A percentile compares a stretch with the other conserved stretches of the same genome.
These are phyloP conservation scores for Tulasnella sp. DNA, from an alignment of 768 basidiomycete genomes.

Conservation along the genomic window DNA sequence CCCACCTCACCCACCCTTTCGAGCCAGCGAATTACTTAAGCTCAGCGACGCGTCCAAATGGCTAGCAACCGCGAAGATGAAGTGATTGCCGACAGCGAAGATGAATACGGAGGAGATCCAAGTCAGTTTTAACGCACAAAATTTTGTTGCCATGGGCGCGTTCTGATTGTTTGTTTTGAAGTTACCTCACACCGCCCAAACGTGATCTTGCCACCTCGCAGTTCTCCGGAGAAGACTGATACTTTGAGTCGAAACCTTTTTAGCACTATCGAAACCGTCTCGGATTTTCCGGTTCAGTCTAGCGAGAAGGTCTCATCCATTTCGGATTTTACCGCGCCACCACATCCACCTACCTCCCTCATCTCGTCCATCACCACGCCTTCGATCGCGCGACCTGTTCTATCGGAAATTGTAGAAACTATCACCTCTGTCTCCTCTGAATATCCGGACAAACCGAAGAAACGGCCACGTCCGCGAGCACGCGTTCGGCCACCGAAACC, in stretches of 20 bases:
- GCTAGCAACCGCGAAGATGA: conserved; percentile 29
- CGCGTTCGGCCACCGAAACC: background rate
- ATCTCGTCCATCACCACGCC: background rate
- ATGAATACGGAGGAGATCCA: conserved; percentile 27
- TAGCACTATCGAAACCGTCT: conserved; percentile 9
- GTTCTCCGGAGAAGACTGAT: background rate
- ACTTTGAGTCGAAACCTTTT: background rate
- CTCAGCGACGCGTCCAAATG: conserved; percentile 19
- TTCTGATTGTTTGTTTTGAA: conserved; percentile 15
- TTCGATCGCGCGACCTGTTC: background rate
- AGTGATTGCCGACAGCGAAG: conserved; percentile 37
- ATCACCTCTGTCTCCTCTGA: background rate
- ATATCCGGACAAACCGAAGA: conserved; percentile 1
- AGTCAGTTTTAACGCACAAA: background rate
- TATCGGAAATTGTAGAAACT: background rate
- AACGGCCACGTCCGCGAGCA: conserved; percentile 1
- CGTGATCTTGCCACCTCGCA: background rate
- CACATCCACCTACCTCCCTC: background rate
- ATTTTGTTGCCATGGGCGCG: background rate
- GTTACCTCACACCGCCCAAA: conserved; percentile 1
- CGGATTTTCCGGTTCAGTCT: background rate
- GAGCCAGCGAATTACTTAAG: background rate
- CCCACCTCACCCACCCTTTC: background rate
- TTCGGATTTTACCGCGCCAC: conserved; percentile 6
- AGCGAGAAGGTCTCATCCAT: conserved; percentile 17